These are phyloP conservation scores for Globisporangium radiosum DNA, from an alignment of 352 stramenopile genomes.

Conservation along the genomic window DNA sequence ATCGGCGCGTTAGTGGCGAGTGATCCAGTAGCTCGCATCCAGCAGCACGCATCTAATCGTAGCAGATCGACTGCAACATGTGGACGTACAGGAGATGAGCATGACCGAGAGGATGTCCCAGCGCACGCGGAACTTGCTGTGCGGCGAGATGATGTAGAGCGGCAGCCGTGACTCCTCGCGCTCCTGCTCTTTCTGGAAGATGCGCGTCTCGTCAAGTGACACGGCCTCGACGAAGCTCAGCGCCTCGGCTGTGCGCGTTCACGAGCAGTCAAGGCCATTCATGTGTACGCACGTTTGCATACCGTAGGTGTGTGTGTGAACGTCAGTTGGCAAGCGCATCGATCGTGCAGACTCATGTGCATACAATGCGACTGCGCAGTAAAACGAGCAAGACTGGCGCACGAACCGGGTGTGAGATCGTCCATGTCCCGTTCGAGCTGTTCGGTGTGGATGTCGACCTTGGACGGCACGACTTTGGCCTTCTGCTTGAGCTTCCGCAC, in stretches of 20 bases:
- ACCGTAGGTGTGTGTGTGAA: background rate
- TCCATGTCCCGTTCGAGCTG: constrained; percentile 61
- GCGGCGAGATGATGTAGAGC: constrained; percentile 65
- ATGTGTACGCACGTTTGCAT: background rate
- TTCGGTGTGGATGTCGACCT: constrained; percentile 23
- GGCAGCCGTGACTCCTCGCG: constrained; percentile 81
- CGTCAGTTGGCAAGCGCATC: background rate
- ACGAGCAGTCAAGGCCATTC: background rate
- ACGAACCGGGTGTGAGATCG: constrained; percentile 65
- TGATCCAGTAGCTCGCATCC: no score
- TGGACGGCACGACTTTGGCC: constrained; percentile 38
- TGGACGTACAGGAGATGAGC: constrained; percentile 59
- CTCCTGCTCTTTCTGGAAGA: constrained; percentile 82
- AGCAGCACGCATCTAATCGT: no score
- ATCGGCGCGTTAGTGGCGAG: background rate
- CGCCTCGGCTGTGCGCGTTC: constrained; percentile 40
- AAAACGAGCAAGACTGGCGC: background rate
- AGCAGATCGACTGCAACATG: no score
- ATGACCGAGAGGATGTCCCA: constrained; percentile 69
- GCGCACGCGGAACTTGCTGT: constrained; percentile 66
- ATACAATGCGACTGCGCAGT: no score
- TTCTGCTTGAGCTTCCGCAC: constrained; percentile 54
- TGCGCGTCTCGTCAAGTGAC: constrained; percentile 76
- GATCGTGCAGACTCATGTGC: no score
- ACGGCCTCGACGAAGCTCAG: constrained; percentile 72